Base-by-base conservation (phyloP, 306 rosid species). In the Vigna reflexopilosa region DNA sequence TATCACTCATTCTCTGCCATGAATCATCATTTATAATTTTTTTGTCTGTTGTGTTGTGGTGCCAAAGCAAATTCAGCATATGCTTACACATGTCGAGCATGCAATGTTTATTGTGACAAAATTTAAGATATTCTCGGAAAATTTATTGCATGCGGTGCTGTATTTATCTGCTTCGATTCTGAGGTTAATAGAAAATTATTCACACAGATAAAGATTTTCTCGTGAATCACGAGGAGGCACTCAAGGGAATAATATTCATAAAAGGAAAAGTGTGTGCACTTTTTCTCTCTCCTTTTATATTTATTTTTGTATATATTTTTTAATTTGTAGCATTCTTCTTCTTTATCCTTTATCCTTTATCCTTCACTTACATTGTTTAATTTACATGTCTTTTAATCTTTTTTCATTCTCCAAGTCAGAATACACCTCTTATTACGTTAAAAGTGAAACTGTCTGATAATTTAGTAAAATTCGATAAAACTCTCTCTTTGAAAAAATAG, bases 81-180 rank as follows among this genome's bases (percentile, higher is more conserved):
- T 82, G 14, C 24, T 71, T n/a, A 77, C 82, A 87, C 77, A 56
- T 82, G 88, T 86, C 86, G 70, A 67, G 44, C 86, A 80, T 83
- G 87, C 83, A 45, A 9, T 65, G 34, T 32, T 40, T 56, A 45
- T 32, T 56, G 24, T 54, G 50, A 36, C 66, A 3, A 62, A 51
- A 40, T 61, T 51, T 49, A 26, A 58, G 52, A 68, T 51, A 45
- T 45, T 45, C 50, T 12, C 49, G 1, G 50, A 11, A 12, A 11
- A 45, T 45, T 45, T 45, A 42, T 42, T 42, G 47, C 9, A 64
- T 34, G 4, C 14, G 20, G 24, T 16, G 62, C 28, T 24, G 67
- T 44, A 59, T 26, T 51, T 44, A 36, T 36, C 7, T 36, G 42
- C 42, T 15, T 30, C 30, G 64, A 75, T 63, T 62, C 32, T 76